Evolutionary conservation across 1,284 basidiomycete genomes (phyloP).

Genomic region (Abortiporus biennis): DNA sequence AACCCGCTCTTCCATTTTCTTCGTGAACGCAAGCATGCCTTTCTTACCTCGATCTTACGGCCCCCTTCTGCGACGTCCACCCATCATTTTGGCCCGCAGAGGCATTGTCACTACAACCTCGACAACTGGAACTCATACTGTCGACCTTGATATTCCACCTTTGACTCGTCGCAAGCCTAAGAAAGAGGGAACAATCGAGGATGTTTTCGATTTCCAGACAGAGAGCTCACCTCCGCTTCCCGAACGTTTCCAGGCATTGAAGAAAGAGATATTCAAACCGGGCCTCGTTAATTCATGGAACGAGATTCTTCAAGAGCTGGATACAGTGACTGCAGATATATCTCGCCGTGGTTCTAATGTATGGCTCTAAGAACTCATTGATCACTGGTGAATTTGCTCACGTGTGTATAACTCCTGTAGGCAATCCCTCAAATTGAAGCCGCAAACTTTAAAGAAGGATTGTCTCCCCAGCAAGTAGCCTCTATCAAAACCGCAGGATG

Average conservation of each 20-base stretch:
- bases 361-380: too few relatives aligned
- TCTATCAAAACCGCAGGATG: slow-evolving; percentile 52
- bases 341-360: too few relatives aligned
- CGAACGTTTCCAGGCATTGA: slow-evolving; percentile 51
- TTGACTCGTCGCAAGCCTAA: too few relatives aligned
- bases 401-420: slow-evolving; percentile 25
- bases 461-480: slow-evolving; percentile 33
- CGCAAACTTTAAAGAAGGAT: slow-evolving; percentile 37
- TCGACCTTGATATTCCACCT: too few relatives aligned
- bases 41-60: too few relatives aligned
- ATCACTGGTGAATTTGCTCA: too few relatives aligned
- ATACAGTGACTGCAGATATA: slow-evolving; percentile 35
- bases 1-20: too few relatives aligned
- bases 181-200: slow-evolving; percentile 34
- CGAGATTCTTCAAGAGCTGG: slow-evolving; percentile 46
- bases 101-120: too few relatives aligned
- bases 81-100: too few relatives aligned
- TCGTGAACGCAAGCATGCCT: too few relatives aligned
- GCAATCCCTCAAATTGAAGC: slow-evolving; percentile 53
- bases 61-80: too few relatives aligned
- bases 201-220: slow-evolving; percentile 52
- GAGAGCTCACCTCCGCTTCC: slow-evolving; percentile 41
- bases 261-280: slow-evolving; percentile 49
- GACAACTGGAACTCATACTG: too few relatives aligned
- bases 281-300: slow-evolving; percentile 47